Percentiles rank a stretch among this genome's conserved stretches.
Evolutionary conservation across 2,329 filamentous ascomycete genomes (phyloP).

Genomic region (Sclerotinia nivalis): DNA sequence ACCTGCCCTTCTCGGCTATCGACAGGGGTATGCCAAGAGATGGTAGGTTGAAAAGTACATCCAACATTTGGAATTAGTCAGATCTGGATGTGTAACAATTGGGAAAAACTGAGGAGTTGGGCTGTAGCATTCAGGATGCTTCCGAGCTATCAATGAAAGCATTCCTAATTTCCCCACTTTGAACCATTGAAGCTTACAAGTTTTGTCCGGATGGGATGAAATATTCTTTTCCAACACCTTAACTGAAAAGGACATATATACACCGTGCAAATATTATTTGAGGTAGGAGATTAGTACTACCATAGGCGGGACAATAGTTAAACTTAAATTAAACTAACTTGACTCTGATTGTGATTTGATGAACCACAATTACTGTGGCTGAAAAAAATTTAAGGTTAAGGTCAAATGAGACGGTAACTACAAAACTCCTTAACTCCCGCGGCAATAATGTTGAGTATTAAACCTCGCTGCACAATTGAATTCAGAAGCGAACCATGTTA

Average conservation of each 20-base stretch:
- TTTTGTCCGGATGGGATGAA: not conserved
- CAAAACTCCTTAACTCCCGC: not conserved
- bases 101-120: slow-evolving; percentile 8
- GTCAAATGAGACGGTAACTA: not conserved
- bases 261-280: not conserved
- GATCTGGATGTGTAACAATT: slow-evolving; percentile 19
- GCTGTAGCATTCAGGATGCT: slow-evolving; percentile 12
- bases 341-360: too few species aligned
- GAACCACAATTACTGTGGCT: too few species aligned
- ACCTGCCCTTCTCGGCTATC: not conserved
- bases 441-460: not conserved
- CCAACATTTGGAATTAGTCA: slow-evolving; percentile 12
- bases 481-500: not conserved
- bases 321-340: too few species aligned
- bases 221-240: not conserved
- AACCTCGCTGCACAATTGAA: not conserved
- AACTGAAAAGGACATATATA: not conserved
- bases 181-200: not conserved
- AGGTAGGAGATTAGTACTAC: too few species aligned
- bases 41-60: not conserved
- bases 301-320: too few species aligned
- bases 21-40: not conserved
- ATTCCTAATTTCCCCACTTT: not conserved
- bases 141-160: slow-evolving; percentile 9
- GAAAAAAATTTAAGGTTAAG: not conserved